Base-by-base conservation (phyloP, 176 grass and related monocot genomes). In the Avena atlantica region DNA sequence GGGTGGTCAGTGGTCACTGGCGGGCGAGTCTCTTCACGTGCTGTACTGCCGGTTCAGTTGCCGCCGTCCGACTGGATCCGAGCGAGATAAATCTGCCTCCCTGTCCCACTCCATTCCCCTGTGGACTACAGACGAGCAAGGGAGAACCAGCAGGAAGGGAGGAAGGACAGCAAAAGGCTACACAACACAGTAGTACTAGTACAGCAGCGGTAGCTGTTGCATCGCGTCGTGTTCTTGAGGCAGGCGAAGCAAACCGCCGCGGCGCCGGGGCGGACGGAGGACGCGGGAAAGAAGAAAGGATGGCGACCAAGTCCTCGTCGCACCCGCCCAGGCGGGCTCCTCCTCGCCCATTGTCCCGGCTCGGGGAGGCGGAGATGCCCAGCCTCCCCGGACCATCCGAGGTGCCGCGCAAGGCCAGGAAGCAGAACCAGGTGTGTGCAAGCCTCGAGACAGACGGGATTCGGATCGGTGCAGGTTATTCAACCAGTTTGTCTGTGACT, bases 401-500 rank as follows among this genome's bases (percentile, higher is more conserved):
- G 85, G 6, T 84, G 88, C 85, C 70, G 57, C 86, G 81, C 55
- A 81, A 76, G 81, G 78, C 70, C 42, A 95, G 81, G 86, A 95
- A 95, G 80, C 88, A 95, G 70, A 90, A 74, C 63, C 88, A 90
- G 90, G 93, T 95, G 86, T 79, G 86, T 17, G 8, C 2, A 15
- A 7, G 14, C 12, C 16, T 31, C 2, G 29, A 31, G 29, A 31
- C 29, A 31, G 29, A 6, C 37, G 74, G 74, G 29, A 53, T 6
- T 31, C 27, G 47, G 37, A 86, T 86, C 17, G 20, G 21, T 3
- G 5, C 21, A 8, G 75, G 29, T 16, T 44, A 11, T 61, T 48
- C 45, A 16, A 75, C 37, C 73, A 5, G 6, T 64, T 82, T 69
- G 89, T 64, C 76, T 74, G 88, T 12, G 49, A 75, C 37, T 90